phyloP scores from a whole-genome alignment of 192 early-diverging fungal genomes.

The Gigaspora rosea region DNA sequence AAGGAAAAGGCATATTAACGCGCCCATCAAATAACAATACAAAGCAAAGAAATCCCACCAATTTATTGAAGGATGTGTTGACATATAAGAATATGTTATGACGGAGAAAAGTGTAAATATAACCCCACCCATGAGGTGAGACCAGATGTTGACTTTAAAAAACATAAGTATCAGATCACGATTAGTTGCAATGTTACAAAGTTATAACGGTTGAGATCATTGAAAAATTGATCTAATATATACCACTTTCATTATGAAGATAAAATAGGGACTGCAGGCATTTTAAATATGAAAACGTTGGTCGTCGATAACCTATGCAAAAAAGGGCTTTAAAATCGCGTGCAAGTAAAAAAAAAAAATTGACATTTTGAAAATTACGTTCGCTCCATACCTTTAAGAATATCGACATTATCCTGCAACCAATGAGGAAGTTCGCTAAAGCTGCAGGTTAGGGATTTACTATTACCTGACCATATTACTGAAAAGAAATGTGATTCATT shows the following conservation, averaged over 20 bases:
- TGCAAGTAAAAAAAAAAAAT: no score
- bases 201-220: neutral
- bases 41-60: conserved; percentile 69
- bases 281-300: conserved; percentile 69
- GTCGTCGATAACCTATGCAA: conserved; percentile 68
- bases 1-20: conserved; percentile 72
- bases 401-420: conserved; percentile 82
- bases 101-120: conserved; percentile 55
- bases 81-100: conserved; percentile 44
- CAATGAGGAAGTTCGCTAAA: conserved; percentile 67
- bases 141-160: conserved; percentile 77
- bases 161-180: neutral
- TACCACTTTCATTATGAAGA: conserved; percentile 90
- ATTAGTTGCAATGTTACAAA: neutral
- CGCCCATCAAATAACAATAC: conserved; percentile 73
- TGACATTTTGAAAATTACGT: neutral
- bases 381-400: conserved; percentile 48
- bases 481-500: no score
- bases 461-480: neutral
- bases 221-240: neutral
- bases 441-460: conserved; percentile 19
- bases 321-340: no score
- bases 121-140: conserved; percentile 75
- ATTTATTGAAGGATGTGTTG: conserved; percentile 46
- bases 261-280: conserved; percentile 79